phyloP scores from a whole-genome alignment of 2,329 filamentous ascomycete genomes.

The Xylaria sp. region DNA sequence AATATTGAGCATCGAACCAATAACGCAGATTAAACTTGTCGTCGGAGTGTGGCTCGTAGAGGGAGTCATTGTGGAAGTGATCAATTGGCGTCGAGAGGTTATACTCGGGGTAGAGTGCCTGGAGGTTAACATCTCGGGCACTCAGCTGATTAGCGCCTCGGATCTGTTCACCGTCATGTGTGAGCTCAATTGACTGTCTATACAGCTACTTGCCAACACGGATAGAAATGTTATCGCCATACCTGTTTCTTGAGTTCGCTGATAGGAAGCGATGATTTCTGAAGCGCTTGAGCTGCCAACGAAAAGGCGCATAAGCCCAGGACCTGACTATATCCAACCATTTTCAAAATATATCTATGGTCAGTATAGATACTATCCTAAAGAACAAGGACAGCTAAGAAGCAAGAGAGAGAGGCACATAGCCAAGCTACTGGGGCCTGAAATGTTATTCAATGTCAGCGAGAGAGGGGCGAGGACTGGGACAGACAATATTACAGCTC shows the following conservation, averaged over 20 bases:
- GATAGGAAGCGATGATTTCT: slow-evolving; percentile 44
- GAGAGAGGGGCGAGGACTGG: slow-evolving; percentile 7
- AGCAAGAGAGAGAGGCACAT: slow-evolving; percentile 25
- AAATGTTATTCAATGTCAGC: slow-evolving; percentile 16
- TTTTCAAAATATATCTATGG: slow-evolving; percentile 27
- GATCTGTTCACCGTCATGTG: slow-evolving; percentile 37
- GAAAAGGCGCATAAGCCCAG: slow-evolving; percentile 40
- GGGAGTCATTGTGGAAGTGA: slow-evolving; percentile 83
- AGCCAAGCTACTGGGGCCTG: slow-evolving; percentile 5
- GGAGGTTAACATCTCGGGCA: slow-evolving; percentile 35
- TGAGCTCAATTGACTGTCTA: slow-evolving; percentile 14
- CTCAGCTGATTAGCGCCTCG: slow-evolving; percentile 29
- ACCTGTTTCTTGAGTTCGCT: slow-evolving; percentile 48
- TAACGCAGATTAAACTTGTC: slow-evolving; percentile 77
- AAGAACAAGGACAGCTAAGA: slow-evolving; percentile 22
- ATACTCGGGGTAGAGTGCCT: slow-evolving; percentile 52
- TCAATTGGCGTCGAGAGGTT: slow-evolving; percentile 69
- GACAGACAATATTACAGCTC: slow-evolving; percentile 17
- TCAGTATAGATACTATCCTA: slow-evolving; percentile 26
- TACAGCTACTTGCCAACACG: not conserved
- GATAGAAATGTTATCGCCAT: slow-evolving; percentile 6
- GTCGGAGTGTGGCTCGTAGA: slow-evolving; percentile 80
- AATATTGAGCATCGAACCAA: slow-evolving; percentile 83
- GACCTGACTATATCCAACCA: slow-evolving; percentile 35
- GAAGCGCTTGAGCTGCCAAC: slow-evolving; percentile 42